These are phyloP conservation scores for Ambrosia artemisiifolia DNA, from an alignment of 129 eudicot genomes.

Conservation along the genomic window DNA sequence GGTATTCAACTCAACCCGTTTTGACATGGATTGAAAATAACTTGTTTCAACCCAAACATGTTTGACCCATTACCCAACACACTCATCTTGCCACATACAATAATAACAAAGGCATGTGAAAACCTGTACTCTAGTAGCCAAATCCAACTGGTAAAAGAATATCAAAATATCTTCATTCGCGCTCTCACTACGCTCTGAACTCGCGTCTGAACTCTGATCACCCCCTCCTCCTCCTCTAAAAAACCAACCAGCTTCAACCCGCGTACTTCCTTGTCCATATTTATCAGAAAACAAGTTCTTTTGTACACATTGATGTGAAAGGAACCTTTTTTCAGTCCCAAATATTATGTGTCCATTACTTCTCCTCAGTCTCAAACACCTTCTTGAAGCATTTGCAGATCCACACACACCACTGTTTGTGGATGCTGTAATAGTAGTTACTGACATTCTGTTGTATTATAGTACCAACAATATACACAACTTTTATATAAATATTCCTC, in stretches of 20 bases:
- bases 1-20: not conserved
- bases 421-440: conserved; percentile 49
- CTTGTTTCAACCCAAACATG: not conserved
- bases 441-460: conserved; percentile 35
- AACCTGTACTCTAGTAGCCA: conserved; percentile 93
- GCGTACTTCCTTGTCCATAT: conserved; percentile 26
- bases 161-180: conserved; percentile 81
- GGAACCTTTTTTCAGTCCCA: conserved; percentile 38
- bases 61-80: not conserved
- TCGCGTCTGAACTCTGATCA: conserved; percentile 66
- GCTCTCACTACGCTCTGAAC: conserved; percentile 76
- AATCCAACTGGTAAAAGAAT: conserved; percentile 90
- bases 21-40: not conserved
- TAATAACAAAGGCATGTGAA: conserved; percentile 18
- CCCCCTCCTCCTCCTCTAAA: conserved; percentile 84
- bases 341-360: conserved; percentile 17
- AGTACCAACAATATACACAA: not conserved
- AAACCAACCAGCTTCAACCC: conserved; percentile 85
- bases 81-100: conserved; percentile 8
- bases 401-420: conserved; percentile 46
- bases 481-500: not conserved
- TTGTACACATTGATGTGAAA: conserved; percentile 34
- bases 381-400: conserved; percentile 42
- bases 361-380: conserved; percentile 27
- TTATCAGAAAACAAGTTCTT: conserved; percentile 26